Percentiles rank a stretch among this genome's conserved stretches.
These are phyloP conservation scores for Teunomyces lycoperdinae DNA, from an alignment of 805 yeast genomes.

Conservation along the genomic window DNA sequence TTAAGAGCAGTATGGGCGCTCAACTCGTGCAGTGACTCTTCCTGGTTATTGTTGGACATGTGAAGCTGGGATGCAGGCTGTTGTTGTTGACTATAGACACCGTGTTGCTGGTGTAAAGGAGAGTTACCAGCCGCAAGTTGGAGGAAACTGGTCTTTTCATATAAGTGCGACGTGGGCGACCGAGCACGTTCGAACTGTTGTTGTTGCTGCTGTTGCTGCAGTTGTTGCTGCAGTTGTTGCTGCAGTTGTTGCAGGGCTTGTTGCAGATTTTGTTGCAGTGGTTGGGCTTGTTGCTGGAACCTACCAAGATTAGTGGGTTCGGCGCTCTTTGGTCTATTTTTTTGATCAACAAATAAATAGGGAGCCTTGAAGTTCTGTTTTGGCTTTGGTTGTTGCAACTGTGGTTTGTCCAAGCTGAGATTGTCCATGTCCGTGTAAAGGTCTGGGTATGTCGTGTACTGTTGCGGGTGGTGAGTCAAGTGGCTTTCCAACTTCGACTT, in stretches of 20 bases:
- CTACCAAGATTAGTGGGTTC: conserved; percentile 30
- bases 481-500: conserved; percentile 45
- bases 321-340: conserved; percentile 44
- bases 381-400: conserved; percentile 41
- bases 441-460: conserved; percentile 8
- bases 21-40: conserved; percentile 23
- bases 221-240: conserved; percentile 7
- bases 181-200: conserved; percentile 31
- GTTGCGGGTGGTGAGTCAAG: conserved; percentile 15
- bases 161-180: conserved; percentile 41
- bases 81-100: conserved; percentile 3
- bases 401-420: conserved; percentile 13
- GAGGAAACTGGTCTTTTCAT: conserved; percentile 43
- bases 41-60: conserved; percentile 6
- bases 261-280: conserved; percentile 10
- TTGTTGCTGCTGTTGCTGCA: conserved; percentile 20
- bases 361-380: conserved; percentile 14
- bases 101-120: conserved; percentile 11
- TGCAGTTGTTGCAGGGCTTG: conserved; percentile 9
- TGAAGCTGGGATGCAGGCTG: conserved; percentile 13
- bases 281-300: conserved; percentile 15
- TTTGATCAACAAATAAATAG: conserved; percentile 17
- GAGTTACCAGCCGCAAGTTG: conserved; percentile 29
- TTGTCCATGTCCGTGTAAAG: conserved; percentile 15
- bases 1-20: conserved; percentile 48